These are phyloP conservation scores for Eucalyptus sp. DNA, from an alignment of 345 rosid genomes.

Conservation along the genomic window DNA sequence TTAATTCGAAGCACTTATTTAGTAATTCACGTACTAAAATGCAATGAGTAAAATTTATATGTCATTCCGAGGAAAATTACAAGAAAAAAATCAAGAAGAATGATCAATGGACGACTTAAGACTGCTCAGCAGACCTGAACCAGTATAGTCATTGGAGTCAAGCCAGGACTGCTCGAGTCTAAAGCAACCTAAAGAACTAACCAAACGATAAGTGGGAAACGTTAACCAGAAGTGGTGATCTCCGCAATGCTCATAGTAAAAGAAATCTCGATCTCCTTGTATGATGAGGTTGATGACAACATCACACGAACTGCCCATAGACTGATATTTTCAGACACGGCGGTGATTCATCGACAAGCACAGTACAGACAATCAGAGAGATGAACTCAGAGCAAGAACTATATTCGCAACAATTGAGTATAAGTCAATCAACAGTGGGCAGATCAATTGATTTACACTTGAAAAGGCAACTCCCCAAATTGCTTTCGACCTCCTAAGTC, in stretches of 20 bases:
- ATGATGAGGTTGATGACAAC: neutral
- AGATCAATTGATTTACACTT: neutral
- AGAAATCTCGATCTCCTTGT: neutral
- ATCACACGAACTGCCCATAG: neutral
- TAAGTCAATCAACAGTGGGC: neutral
- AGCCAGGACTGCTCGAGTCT: neutral
- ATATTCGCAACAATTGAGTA: neutral
- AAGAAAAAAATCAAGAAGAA: neutral
- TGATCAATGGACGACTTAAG: neutral
- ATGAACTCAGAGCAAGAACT: neutral
- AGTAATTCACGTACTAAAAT: neutral
- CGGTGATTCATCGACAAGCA: neutral
- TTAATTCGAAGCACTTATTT: neutral
- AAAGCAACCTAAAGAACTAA: neutral
- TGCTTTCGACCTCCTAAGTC: neutral
- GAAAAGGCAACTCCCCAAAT: neutral
- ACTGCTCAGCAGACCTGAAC: neutral
- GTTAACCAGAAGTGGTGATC: neutral
- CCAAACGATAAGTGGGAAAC: neutral
- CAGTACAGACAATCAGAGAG: neutral
- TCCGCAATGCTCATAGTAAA: neutral
- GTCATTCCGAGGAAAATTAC: neutral
- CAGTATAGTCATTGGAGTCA: neutral
- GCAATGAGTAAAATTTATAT: neutral
- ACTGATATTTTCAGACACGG: neutral